Conservation (phyloP, 768 basidiomycete species). For the Xerocomellus amylosporus region DNA sequence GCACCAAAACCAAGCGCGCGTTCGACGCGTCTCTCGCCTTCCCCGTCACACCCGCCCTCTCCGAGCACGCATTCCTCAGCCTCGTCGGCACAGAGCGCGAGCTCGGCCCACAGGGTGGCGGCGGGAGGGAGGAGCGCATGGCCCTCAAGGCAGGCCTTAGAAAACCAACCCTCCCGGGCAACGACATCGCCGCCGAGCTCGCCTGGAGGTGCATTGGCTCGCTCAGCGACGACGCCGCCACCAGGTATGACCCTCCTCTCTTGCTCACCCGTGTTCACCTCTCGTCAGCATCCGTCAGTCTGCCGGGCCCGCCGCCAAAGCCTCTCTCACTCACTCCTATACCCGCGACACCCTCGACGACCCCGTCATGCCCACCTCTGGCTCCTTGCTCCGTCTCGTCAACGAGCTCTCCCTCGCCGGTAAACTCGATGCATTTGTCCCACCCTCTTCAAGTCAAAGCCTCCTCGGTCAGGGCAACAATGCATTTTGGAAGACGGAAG, state of each 20-base stretch:
- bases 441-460: background rate
- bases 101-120: slow-evolving; percentile 38
- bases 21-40: slow-evolving; percentile 68
- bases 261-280: slow-evolving; percentile 1
- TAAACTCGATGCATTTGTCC: slow-evolving; percentile 21
- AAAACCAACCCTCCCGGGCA: slow-evolving; percentile 34
- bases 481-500: slow-evolving; percentile 29
- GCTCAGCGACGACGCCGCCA: slow-evolving; percentile 72
- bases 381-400: slow-evolving; percentile 19
- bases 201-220: slow-evolving; percentile 72
- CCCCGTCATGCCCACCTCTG: slow-evolving; percentile 26
- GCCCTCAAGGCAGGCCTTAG: slow-evolving; percentile 66
- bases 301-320: slow-evolving; percentile 80
- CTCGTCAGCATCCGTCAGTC: slow-evolving; percentile 70
- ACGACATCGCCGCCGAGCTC: slow-evolving; percentile 85
- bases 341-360: slow-evolving; percentile 48
- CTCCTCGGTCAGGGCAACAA: slow-evolving; percentile 23
- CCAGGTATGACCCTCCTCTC: slow-evolving; percentile 51
- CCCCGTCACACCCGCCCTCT: slow-evolving; percentile 60
- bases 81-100: slow-evolving; percentile 78
- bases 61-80: slow-evolving; percentile 66
- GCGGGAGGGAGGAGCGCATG: slow-evolving; percentile 38
- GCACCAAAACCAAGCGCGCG: slow-evolving; percentile 83
- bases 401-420: slow-evolving; percentile 22
- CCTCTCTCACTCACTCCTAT: slow-evolving; percentile 77